A percentile compares a stretch with the other conserved stretches of the same genome.
These are phyloP conservation scores for Neofusicoccum sp. DNA, from an alignment of 2,329 filamentous ascomycete species.

Conservation along the genomic window DNA sequence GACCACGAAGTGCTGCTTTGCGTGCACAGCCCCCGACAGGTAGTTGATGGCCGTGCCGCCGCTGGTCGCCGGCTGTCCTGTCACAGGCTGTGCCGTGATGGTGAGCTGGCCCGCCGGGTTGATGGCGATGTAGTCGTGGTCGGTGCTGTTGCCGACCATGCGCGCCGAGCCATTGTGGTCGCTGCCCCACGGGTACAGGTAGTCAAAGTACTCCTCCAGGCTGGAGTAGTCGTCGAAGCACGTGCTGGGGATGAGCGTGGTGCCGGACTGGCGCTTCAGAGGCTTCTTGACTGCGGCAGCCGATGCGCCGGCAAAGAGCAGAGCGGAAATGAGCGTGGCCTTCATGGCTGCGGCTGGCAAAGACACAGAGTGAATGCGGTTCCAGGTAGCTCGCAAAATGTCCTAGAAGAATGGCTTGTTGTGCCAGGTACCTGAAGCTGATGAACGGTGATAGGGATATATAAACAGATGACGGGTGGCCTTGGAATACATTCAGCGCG, in stretches of 20 bases:
- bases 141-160: slow-evolving; percentile 42
- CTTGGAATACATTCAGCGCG: background rate
- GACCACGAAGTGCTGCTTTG: slow-evolving; percentile 47
- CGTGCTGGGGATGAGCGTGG: slow-evolving; percentile 31
- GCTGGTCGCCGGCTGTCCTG: slow-evolving; percentile 41
- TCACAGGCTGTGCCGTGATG: slow-evolving; percentile 51
- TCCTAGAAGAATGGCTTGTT: background rate
- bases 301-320: background rate
- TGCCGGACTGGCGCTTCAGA: slow-evolving; percentile 25
- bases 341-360: background rate
- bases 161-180: slow-evolving; percentile 61
- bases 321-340: background rate
- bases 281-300: background rate
- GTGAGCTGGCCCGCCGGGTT: slow-evolving; percentile 44
- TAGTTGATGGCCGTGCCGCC: slow-evolving; percentile 52
- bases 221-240: slow-evolving; percentile 36
- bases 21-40: slow-evolving; percentile 52
- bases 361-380: background rate
- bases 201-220: slow-evolving; percentile 49
- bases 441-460: background rate
- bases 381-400: background rate
- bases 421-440: background rate
- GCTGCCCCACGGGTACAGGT: slow-evolving; percentile 61
- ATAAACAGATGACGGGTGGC: slow-evolving; percentile 6
- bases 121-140: slow-evolving; percentile 49